Conservation (phyloP, 2,329 filamentous ascomycete species). For the Mollisia scopiformis region DNA sequence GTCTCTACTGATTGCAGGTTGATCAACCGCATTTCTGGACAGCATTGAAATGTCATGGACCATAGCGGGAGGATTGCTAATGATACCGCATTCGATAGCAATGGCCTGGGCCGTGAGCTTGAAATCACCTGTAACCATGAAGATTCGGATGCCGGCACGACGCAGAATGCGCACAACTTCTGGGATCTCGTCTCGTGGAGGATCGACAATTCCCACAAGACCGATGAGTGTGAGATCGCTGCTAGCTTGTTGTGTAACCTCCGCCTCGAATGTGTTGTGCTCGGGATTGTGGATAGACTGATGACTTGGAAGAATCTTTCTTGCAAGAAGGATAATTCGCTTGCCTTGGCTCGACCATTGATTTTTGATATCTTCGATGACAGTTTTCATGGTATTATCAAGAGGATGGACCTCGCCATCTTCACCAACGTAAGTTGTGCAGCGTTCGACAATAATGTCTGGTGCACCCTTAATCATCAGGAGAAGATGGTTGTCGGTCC, state of each 20-base stretch:
- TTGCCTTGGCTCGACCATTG: conserved; percentile 68
- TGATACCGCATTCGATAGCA: conserved; percentile 70
- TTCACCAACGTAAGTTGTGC: conserved; percentile 57
- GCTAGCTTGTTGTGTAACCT: conserved; percentile 55
- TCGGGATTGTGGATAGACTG: conserved; percentile 12
- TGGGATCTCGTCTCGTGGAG: conserved; percentile 58
- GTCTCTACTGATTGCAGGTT: conserved; percentile 4
- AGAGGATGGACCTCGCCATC: conserved; percentile 58
- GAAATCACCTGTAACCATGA: conserved; percentile 81
- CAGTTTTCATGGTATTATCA: conserved; percentile 44
- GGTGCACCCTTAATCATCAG: conserved; percentile 79
- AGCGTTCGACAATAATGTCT: conserved; percentile 70
- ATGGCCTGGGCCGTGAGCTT: conserved; percentile 75
- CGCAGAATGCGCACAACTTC: conserved; percentile 61
- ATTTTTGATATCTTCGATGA: conserved; percentile 64
- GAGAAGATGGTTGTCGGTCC: conserved; percentile 40
- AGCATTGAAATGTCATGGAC: conserved; percentile 22
- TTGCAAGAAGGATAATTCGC: conserved; percentile 66
- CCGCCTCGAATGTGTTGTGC: conserved; percentile 53
- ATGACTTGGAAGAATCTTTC: conserved; percentile 45
- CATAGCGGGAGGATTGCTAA: conserved; percentile 44
- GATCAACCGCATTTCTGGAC: conserved; percentile 1
- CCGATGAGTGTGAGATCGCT: conserved; percentile 54
- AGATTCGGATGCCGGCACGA: conserved; percentile 69
- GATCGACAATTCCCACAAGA: conserved; percentile 59